phyloP scores from a whole-genome alignment of 2,329 filamentous ascomycete genomes.

The Cladosporium velox region DNA sequence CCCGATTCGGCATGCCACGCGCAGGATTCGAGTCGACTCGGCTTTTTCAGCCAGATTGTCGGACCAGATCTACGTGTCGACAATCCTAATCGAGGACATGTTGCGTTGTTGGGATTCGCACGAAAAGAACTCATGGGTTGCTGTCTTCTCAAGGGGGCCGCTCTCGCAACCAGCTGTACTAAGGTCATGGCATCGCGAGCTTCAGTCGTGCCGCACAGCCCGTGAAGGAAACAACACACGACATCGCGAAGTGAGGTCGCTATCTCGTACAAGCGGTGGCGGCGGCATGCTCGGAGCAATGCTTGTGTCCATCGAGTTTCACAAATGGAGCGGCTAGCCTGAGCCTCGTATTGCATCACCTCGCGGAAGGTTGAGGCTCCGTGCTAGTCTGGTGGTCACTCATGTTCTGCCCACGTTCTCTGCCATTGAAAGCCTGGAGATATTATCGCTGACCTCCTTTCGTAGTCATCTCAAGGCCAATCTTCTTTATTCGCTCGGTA shows the following conservation, averaged over 20 bases:
- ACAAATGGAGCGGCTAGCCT: background rate
- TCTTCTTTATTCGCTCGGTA: background rate
- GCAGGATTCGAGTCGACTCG: background rate
- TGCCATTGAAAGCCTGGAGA: background rate
- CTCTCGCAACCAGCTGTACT: background rate
- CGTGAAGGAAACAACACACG: background rate
- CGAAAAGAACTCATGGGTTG: background rate
- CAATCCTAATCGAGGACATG: background rate
- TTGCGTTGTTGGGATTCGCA: background rate
- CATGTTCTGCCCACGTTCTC: background rate
- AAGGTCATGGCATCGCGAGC: background rate
- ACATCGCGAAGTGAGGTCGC: background rate
- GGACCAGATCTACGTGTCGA: background rate
- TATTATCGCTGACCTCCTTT: background rate
- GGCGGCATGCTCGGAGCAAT: background rate
- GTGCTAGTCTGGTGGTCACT: background rate
- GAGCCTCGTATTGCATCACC: background rate
- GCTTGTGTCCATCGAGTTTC: background rate
- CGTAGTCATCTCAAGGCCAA: no score
- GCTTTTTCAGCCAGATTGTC: background rate
- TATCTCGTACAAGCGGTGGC: no score
- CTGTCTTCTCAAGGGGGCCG: background rate
- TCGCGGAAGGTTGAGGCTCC: background rate
- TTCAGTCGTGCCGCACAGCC: background rate
- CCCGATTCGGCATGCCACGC: background rate